A percentile compares a stretch with the other conserved stretches of the same genome.
Conservation (phyloP, 2,329 filamentous ascomycete genomes). For the Talaromyces funiculosus region DNA sequence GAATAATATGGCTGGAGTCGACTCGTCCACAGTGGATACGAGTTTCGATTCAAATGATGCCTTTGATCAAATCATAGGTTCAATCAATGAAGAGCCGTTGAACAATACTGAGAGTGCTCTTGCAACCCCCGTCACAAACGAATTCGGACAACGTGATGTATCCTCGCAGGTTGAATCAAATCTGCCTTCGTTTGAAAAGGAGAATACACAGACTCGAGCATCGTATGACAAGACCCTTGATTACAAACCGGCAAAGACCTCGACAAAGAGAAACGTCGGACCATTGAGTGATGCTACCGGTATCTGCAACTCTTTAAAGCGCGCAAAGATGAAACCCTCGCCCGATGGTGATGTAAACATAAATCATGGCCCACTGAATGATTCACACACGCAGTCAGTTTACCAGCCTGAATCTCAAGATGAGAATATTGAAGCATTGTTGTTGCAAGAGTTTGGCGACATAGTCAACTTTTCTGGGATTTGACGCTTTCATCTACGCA, state of each 20-base stretch:
- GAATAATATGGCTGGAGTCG: not conserved
- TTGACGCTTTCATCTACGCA: not conserved
- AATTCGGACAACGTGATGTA: not conserved
- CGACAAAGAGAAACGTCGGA: not conserved
- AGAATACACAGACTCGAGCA: not conserved
- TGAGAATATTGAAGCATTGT: conserved; percentile 7
- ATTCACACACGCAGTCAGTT: not conserved
- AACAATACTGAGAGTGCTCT: not conserved
- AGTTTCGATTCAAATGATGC: not conserved
- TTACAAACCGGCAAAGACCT: not conserved
- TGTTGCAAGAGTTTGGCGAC: conserved; percentile 14
- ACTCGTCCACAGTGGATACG: not conserved
- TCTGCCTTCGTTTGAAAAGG: not conserved
- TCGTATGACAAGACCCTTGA: not conserved
- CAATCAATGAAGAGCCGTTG: not conserved
- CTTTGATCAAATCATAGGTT: not conserved
- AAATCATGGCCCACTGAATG: not conserved
- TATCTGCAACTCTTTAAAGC: not conserved
- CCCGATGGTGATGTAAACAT: not conserved
- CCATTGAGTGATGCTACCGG: not conserved
- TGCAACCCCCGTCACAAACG: not conserved
- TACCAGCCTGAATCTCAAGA: not conserved
- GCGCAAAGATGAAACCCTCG: not conserved
- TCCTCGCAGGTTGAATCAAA: not conserved
- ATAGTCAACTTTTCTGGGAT: conserved; percentile 14